phyloP scores from a whole-genome alignment of 129 eudicot species.

The Gnaphalium uliginosum region DNA sequence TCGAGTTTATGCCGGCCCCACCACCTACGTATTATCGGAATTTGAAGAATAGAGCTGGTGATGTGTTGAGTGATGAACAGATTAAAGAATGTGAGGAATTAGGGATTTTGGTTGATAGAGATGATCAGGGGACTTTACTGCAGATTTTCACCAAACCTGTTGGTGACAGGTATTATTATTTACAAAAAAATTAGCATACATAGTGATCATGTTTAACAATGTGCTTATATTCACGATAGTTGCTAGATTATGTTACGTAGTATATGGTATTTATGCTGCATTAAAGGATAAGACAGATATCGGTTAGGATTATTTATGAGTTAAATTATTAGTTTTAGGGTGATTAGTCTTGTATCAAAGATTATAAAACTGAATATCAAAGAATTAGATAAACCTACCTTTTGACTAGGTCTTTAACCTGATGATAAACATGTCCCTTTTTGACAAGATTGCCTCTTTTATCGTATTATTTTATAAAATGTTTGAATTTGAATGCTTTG shows the following conservation, averaged over 20 bases:
- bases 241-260: neutral
- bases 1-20: conserved; percentile 97
- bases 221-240: neutral
- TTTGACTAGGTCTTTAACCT: neutral
- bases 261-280: too few species aligned
- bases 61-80: conserved; percentile 81
- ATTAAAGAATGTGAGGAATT: conserved; percentile 86
- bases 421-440: neutral
- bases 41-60: conserved; percentile 68
- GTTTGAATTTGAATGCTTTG: neutral
- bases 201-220: neutral
- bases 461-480: too few species aligned
- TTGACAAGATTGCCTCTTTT: neutral
- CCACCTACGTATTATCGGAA: conserved; percentile 90
- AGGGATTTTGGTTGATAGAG: conserved; percentile 93
- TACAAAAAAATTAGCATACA: too few species aligned
- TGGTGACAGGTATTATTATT: conserved; percentile 73
- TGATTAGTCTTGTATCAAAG: too few species aligned
- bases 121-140: conserved; percentile 96
- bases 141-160: conserved; percentile 96
- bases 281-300: too few species aligned
- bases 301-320: neutral
- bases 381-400: neutral
- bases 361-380: neutral
- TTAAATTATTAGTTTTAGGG: too few species aligned